A percentile compares a stretch with the other conserved stretches of the same genome.
These are phyloP conservation scores for Aspergillus nidulans DNA, from an alignment of 495 filamentous ascomycete species.

Conservation along the genomic window DNA sequence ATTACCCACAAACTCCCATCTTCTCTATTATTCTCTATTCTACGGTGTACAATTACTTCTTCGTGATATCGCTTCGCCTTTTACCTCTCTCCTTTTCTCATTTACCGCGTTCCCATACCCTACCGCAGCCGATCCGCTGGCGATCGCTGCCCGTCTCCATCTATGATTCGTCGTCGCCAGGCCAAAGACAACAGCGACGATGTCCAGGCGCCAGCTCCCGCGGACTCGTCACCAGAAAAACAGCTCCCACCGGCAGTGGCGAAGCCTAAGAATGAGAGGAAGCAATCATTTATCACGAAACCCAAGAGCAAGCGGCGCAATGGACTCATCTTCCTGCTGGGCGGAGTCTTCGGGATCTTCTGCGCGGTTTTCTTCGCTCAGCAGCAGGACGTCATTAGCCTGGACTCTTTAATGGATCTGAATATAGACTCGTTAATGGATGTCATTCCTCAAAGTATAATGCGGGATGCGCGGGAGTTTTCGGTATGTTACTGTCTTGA, in stretches of 20 bases:
- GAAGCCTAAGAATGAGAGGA: neutral
- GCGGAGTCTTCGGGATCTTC: constrained; percentile 77
- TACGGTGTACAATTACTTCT: too few relatives aligned
- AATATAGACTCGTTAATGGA: constrained; percentile 80
- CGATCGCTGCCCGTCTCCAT: constrained; percentile 12
- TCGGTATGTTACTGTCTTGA: constrained; percentile 48
- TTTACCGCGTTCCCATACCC: neutral
- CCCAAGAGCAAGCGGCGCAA: constrained; percentile 62
- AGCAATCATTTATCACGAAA: constrained; percentile 41
- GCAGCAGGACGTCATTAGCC: constrained; percentile 76
- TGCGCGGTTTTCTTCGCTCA: constrained; percentile 80
- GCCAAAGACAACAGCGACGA: constrained; percentile 26
- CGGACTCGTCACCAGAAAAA: constrained; percentile 13
- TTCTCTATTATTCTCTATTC: neutral
- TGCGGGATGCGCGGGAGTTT: constrained; percentile 78
- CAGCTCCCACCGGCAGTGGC: constrained; percentile 28
- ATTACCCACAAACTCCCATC: neutral
- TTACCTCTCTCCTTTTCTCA: neutral
- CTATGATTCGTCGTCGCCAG: constrained; percentile 42
- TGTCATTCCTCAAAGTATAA: constrained; percentile 73
- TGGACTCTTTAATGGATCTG: constrained; percentile 74
- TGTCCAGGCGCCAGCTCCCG: constrained; percentile 10
- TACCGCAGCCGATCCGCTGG: constrained; percentile 6
- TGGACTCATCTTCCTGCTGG: constrained; percentile 75
- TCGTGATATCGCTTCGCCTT: neutral